These are phyloP conservation scores for Arachnopeziza araneosa DNA, from an alignment of 2,329 filamentous ascomycete genomes.

Conservation along the genomic window DNA sequence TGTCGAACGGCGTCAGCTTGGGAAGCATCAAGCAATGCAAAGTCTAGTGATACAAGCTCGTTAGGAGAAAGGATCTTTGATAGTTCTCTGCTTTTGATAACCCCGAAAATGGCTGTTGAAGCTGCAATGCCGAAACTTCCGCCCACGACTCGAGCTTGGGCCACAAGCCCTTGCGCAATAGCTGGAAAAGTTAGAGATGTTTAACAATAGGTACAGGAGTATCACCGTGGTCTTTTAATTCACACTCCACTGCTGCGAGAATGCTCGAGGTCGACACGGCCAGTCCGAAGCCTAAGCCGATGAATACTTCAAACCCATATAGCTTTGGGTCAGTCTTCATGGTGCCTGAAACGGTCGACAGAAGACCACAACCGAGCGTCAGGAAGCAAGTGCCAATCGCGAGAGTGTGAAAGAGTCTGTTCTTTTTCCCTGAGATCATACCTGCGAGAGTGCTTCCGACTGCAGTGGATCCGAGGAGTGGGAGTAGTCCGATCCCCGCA, in stretches of 20 bases:
- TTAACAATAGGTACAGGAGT: not conserved
- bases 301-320: slow-evolving; percentile 51
- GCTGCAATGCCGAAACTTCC: slow-evolving; percentile 53
- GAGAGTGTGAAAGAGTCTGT: slow-evolving; percentile 48
- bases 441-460: slow-evolving; percentile 52
- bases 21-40: not conserved
- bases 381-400: slow-evolving; percentile 46
- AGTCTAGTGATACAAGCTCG: slow-evolving; percentile 2
- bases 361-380: slow-evolving; percentile 5
- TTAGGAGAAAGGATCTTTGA: slow-evolving; percentile 6
- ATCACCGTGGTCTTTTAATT: slow-evolving; percentile 34
- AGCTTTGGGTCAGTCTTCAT: slow-evolving; percentile 24
- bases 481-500: slow-evolving; percentile 52
- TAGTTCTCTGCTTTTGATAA: slow-evolving; percentile 8
- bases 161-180: slow-evolving; percentile 53
- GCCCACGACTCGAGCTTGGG: slow-evolving; percentile 54
- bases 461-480: slow-evolving; percentile 51
- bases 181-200: slow-evolving; percentile 29
- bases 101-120: slow-evolving; percentile 50
- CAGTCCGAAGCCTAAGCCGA: slow-evolving; percentile 54
- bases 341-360: slow-evolving; percentile 41
- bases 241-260: slow-evolving; percentile 48
- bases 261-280: slow-evolving; percentile 33
- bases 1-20: slow-evolving; percentile 14
- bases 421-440: slow-evolving; percentile 46